These are phyloP conservation scores for Hortaea werneckii DNA, from an alignment of 2,329 filamentous ascomycete species.

Conservation along the genomic window DNA sequence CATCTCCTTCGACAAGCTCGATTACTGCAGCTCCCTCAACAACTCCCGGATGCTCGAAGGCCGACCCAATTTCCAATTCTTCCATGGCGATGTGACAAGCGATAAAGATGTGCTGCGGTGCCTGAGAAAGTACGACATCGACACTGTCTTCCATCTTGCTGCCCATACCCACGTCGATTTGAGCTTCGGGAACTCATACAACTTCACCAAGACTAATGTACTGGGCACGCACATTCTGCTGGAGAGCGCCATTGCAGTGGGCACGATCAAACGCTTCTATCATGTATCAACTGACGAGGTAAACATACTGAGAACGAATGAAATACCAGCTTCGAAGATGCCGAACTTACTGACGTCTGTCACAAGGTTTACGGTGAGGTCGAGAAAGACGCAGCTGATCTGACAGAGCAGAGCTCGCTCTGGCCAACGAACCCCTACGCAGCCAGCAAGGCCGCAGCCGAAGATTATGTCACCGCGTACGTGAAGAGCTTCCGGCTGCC, in stretches of 20 bases:
- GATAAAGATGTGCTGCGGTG: constrained; percentile 59
- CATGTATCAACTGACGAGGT: constrained; percentile 68
- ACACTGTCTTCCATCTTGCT: constrained; percentile 75
- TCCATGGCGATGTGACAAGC: constrained; percentile 68
- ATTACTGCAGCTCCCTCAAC: constrained; percentile 72
- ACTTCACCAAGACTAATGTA: constrained; percentile 73
- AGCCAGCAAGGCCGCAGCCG: constrained; percentile 29
- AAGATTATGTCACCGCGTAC: constrained; percentile 60
- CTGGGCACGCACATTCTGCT: constrained; percentile 75
- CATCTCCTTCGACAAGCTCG: constrained; percentile 74
- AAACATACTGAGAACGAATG: constrained; percentile 2
- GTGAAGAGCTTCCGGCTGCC: constrained; percentile 73
- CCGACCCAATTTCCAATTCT: constrained; percentile 65
- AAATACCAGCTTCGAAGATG: background rate
- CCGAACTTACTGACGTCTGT: constrained; percentile 1
- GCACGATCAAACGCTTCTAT: constrained; percentile 58
- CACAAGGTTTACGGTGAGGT: constrained; percentile 74
- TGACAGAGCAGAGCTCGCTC: constrained; percentile 63
- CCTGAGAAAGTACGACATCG: constrained; percentile 60
- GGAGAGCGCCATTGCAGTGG: constrained; percentile 63
- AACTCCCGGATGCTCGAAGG: constrained; percentile 62
- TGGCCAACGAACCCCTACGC: constrained; percentile 63
- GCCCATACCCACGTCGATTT: constrained; percentile 78
- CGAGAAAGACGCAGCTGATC: constrained; percentile 58
- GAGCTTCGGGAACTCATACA: constrained; percentile 73